Evolutionary conservation across 805 yeast species (phyloP).

Genomic region (Kazachstania viticola): DNA sequence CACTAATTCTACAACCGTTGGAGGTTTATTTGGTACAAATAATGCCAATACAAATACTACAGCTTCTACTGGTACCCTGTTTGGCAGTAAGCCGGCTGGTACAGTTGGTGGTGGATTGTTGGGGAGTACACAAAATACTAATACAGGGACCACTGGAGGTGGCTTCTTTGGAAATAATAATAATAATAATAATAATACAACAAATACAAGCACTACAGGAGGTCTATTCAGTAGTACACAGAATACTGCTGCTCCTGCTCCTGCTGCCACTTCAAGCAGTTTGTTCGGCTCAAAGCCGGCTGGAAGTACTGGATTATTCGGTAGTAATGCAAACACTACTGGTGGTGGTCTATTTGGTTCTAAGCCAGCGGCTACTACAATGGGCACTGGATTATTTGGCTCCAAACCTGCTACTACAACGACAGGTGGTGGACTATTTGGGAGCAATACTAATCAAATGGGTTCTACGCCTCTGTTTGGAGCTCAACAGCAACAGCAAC

Average conservation of each 20-base stretch:
- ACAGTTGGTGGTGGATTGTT: constrained; percentile 10
- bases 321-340: constrained; percentile 5
- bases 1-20: constrained; percentile 1
- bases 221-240: constrained; percentile 20
- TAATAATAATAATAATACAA: not conserved
- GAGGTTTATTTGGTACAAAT: constrained; percentile 9
- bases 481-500: constrained; percentile 10
- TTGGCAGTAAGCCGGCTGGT: constrained; percentile 2
- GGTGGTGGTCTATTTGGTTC: constrained; percentile 19
- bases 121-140: constrained; percentile 12
- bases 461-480: constrained; percentile 19
- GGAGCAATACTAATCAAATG: constrained; percentile 3
- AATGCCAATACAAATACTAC: not conserved
- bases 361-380: constrained; percentile 7
- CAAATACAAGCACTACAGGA: constrained; percentile 1
- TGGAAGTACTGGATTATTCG: constrained; percentile 6
- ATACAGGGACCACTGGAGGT: constrained; percentile 11
- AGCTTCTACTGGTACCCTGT: constrained; percentile 1
- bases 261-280: constrained; percentile 20
- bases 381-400: constrained; percentile 7
- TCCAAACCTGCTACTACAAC: constrained; percentile 3
- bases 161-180: constrained; percentile 26
- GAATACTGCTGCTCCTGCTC: constrained; percentile 2
- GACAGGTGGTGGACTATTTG: constrained; percentile 6
- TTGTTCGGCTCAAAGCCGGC: constrained; percentile 25